A percentile compares a stretch with the other conserved stretches of the same genome.
These are phyloP conservation scores for Carex scoparia DNA, from an alignment of 176 grass and related monocot species.

Conservation along the genomic window DNA sequence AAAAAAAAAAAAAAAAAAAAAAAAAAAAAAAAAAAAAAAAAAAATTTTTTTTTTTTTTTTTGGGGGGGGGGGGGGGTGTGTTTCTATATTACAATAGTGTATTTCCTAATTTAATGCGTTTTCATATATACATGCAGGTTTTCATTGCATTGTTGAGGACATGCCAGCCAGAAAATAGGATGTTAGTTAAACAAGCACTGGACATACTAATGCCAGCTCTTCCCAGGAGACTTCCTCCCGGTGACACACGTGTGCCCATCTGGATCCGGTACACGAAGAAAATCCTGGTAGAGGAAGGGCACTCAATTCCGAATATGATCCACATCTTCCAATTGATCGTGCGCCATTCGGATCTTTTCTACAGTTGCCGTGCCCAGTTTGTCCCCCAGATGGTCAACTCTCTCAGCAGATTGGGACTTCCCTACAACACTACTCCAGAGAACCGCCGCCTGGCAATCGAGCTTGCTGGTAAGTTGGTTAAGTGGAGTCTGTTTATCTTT, in stretches of 20 bases:
- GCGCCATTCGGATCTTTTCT: conserved; percentile 93
- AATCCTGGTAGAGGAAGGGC: conserved; percentile 96
- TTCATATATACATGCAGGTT: conserved; percentile 44
- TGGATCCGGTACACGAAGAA: conserved; percentile 99
- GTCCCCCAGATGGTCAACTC: conserved; percentile 99
- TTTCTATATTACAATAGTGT: not conserved
- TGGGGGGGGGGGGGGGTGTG: too few species aligned
- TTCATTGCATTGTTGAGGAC: conserved; percentile 94
- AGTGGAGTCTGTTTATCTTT: not conserved
- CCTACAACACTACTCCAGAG: conserved; percentile 87
- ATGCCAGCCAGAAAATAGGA: conserved; percentile 97
- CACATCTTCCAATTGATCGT: conserved; percentile 99
- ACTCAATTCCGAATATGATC: conserved; percentile 99
- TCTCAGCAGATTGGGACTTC: conserved; percentile 88
- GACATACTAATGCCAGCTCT: conserved; percentile 99
- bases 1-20: too few species aligned
- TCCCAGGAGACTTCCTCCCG: conserved; percentile 81
- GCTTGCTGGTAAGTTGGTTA: conserved; percentile 61
- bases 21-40: too few species aligned
- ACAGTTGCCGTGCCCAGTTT: conserved; percentile 98
- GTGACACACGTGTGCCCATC: conserved; percentile 89
- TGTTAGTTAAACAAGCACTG: conserved; percentile 93
- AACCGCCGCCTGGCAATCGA: conserved; percentile 95
- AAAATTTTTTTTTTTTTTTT: too few species aligned
- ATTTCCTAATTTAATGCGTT: not conserved